Evolutionary conservation across 75 land plant genomes (phyloP).

Genomic region (Pinus tabuliformis): DNA sequence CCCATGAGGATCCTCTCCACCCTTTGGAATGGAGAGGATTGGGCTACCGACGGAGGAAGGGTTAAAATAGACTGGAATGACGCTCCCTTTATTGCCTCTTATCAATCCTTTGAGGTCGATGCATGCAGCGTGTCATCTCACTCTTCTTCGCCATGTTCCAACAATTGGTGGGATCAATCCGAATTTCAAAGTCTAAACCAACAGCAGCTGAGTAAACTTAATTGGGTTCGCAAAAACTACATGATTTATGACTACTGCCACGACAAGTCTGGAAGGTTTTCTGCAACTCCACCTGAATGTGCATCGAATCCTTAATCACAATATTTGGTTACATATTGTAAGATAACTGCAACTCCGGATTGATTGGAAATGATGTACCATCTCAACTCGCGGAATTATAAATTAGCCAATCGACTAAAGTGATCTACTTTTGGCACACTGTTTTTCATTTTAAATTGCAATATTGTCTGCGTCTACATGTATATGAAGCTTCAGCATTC

Average conservation of each 20-base stretch:
- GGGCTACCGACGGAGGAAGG: conserved; percentile 40
- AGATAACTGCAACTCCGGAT: too few relatives aligned
- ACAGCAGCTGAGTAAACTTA: conserved; percentile 2
- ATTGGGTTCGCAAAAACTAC: conserved; percentile 21
- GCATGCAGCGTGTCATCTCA: conserved; percentile 15
- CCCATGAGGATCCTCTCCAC: conserved; percentile 27
- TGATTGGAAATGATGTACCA: too few relatives aligned
- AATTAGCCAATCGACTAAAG: too few relatives aligned
- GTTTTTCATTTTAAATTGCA: too few relatives aligned
- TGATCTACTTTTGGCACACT: too few relatives aligned
- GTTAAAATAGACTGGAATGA: conserved; percentile 32
- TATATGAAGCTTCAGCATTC: too few relatives aligned
- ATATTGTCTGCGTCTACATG: too few relatives aligned
- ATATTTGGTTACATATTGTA: background rate
- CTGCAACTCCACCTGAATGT: conserved; percentile 11
- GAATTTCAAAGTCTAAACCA: conserved; percentile 6
- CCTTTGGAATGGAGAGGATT: conserved; percentile 33
- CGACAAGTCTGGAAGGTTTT: conserved; percentile 10
- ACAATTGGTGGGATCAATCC: background rate
- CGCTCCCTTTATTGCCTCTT: conserved; percentile 38
- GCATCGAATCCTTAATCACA: background rate
- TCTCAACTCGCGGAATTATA: too few relatives aligned
- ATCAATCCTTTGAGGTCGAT: conserved; percentile 16
- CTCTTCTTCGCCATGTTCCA: background rate
- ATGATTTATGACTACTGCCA: conserved; percentile 23